A percentile compares a stretch with the other conserved stretches of the same genome.
These are phyloP conservation scores for Phyllosticta citrichinensis DNA, from an alignment of 2,329 filamentous ascomycete species.

Conservation along the genomic window DNA sequence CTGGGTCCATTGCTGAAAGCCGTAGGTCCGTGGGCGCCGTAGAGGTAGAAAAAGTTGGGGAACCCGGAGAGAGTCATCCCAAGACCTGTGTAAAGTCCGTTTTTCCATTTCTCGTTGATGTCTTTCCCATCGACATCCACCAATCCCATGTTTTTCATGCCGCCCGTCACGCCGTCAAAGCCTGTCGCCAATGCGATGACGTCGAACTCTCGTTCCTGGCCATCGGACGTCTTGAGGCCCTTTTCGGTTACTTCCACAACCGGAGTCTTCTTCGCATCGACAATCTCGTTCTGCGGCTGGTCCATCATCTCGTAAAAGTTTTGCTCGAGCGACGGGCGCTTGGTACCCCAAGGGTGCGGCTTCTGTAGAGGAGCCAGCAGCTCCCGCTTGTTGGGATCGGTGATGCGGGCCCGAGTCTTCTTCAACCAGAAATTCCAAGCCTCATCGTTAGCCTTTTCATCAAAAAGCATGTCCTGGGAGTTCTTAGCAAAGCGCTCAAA, in stretches of 20 bases:
- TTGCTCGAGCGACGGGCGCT: conserved; percentile 38
- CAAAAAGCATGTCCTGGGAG: conserved; percentile 26
- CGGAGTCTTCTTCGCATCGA: conserved; percentile 34
- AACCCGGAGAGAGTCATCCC: conserved; percentile 33
- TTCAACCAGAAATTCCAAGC: conserved; percentile 40
- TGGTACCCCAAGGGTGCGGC: conserved; percentile 37
- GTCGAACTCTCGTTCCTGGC: conserved; percentile 33
- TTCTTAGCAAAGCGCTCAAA: background rate
- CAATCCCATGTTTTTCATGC: conserved; percentile 32
- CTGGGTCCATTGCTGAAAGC: conserved; percentile 34
- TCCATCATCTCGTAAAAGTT: conserved; percentile 39
- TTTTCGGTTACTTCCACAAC: conserved; percentile 30
- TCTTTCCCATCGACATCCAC: conserved; percentile 27
- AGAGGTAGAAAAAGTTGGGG: conserved; percentile 33
- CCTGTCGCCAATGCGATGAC: conserved; percentile 37
- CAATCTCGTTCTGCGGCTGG: conserved; percentile 31
- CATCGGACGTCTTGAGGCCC: conserved; percentile 32
- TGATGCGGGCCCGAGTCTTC: conserved; percentile 33
- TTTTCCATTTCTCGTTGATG: conserved; percentile 32
- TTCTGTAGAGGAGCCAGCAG: conserved; percentile 36
- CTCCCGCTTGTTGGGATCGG: conserved; percentile 34
- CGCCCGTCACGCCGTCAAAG: conserved; percentile 36
- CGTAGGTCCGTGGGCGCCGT: conserved; percentile 35
- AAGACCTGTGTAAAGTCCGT: conserved; percentile 31
- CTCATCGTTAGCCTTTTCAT: conserved; percentile 32